Percentiles rank a stretch among this genome's conserved stretches.
phyloP scores from a whole-genome alignment of 768 basidiomycete genomes.

The Termitomyces sp. region DNA sequence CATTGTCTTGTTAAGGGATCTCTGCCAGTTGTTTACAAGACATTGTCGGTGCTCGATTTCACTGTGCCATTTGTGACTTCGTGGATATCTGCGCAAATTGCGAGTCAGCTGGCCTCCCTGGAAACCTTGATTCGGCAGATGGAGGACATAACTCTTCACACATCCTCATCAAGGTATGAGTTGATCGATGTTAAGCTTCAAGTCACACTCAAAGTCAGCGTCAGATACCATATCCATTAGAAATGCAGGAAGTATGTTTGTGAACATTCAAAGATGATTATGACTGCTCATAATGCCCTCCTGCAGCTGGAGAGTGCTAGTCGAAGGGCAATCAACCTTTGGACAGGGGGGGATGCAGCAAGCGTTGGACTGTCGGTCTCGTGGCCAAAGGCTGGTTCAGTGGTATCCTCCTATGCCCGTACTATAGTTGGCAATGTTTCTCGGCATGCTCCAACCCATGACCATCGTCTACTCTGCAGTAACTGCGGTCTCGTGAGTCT shows the following conservation, averaged over 20 bases:
- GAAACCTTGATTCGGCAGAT: slow-evolving; percentile 73
- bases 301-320: slow-evolving; percentile 62
- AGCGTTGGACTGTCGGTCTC: slow-evolving; percentile 45
- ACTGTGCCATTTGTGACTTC: slow-evolving; percentile 84
- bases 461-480: slow-evolving; percentile 62
- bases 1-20: neutral
- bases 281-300: neutral
- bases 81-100: slow-evolving; percentile 87
- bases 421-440: slow-evolving; percentile 59
- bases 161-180: slow-evolving; percentile 87
- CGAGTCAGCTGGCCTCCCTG: slow-evolving; percentile 82
- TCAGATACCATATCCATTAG: slow-evolving; percentile 88
- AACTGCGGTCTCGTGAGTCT: slow-evolving; percentile 52
- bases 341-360: slow-evolving; percentile 74
- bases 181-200: neutral
- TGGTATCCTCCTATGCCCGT: slow-evolving; percentile 61
- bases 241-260: slow-evolving; percentile 56
- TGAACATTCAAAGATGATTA: neutral
- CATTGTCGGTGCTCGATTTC: slow-evolving; percentile 90
- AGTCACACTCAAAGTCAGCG: slow-evolving; percentile 3
- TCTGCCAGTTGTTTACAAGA: slow-evolving; percentile 73
- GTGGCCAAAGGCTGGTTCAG: slow-evolving; percentile 53
- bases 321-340: slow-evolving; percentile 67
- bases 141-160: slow-evolving; percentile 83
- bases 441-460: slow-evolving; percentile 32